A percentile compares a stretch with the other conserved stretches of the same genome.
Evolutionary conservation across 2,329 filamentous ascomycete species (phyloP).

Genomic region (Chaetomium strumarium): DNA sequence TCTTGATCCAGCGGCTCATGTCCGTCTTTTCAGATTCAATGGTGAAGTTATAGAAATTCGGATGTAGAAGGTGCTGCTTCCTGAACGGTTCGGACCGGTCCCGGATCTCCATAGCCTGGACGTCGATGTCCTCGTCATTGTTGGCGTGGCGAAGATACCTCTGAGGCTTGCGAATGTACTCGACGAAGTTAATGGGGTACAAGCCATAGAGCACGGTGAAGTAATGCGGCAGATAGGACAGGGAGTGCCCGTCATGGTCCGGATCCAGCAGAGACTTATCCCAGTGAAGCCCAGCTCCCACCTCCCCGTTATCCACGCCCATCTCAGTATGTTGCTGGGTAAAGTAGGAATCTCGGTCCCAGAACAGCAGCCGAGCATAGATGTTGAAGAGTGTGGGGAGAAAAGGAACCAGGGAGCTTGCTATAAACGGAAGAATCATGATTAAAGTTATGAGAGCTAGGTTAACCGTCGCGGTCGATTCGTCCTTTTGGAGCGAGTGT

Average conservation of each 20-base stretch:
- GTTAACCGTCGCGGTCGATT: slow-evolving; percentile 70
- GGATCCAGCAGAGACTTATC: slow-evolving; percentile 56
- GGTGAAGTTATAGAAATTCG: slow-evolving; percentile 77
- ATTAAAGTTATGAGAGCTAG: slow-evolving; percentile 67
- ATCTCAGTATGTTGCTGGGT: slow-evolving; percentile 35
- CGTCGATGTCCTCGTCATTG: slow-evolving; percentile 66
- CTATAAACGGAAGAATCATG: slow-evolving; percentile 79
- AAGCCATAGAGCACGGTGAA: slow-evolving; percentile 79
- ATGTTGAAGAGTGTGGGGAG: slow-evolving; percentile 74
- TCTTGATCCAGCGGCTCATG: slow-evolving; percentile 70
- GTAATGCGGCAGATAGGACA: slow-evolving; percentile 66
- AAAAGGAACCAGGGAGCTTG: slow-evolving; percentile 61
- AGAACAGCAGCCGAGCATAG: slow-evolving; percentile 73
- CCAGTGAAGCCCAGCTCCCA: slow-evolving; percentile 46
- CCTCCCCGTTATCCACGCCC: slow-evolving; percentile 32
- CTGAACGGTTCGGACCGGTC: slow-evolving; percentile 70
- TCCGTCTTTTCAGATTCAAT: slow-evolving; percentile 75
- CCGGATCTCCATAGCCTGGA: slow-evolving; percentile 72
- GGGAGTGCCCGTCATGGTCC: slow-evolving; percentile 55
- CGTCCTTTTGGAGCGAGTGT: slow-evolving; percentile 69
- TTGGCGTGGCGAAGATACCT: slow-evolving; percentile 70
- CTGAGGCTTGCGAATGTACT: slow-evolving; percentile 77
- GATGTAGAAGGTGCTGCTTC: slow-evolving; percentile 67
- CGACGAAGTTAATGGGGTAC: slow-evolving; percentile 81
- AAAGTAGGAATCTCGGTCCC: slow-evolving; percentile 53